Conservation (phyloP, 2,329 filamentous ascomycete genomes). For the Teratosphaeria destructans region DNA sequence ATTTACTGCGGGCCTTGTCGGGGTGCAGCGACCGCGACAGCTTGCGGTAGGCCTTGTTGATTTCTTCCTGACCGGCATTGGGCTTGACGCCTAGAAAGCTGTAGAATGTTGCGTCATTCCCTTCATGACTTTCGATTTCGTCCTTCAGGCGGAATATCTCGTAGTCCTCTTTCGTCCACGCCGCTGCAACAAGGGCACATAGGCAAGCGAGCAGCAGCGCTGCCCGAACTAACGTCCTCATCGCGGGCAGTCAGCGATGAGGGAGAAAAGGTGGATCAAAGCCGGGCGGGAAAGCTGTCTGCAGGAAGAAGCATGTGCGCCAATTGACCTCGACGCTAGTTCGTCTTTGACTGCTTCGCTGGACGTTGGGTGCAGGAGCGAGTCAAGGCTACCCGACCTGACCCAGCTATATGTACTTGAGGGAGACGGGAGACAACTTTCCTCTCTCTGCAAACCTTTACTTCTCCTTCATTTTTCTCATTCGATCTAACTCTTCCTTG, state of each 20-base stretch:
- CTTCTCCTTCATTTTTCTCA: not conserved
- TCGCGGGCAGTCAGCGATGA: conserved; percentile 33
- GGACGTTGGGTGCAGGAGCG: not conserved
- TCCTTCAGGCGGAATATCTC: conserved; percentile 95
- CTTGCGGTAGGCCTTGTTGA: conserved; percentile 90
- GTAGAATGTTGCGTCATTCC: conserved; percentile 77
- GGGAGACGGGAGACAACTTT: not conserved
- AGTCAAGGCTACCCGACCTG: not conserved
- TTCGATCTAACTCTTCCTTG: not conserved
- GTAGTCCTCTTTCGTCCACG: conserved; percentile 89
- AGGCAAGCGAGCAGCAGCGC: conserved; percentile 58
- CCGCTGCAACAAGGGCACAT: conserved; percentile 49
- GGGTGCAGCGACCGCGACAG: conserved; percentile 76
- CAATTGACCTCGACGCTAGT: not conserved
- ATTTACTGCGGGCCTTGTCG: conserved; percentile 85
- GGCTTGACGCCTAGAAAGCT: conserved; percentile 71
- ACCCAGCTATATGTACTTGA: not conserved
- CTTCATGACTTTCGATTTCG: conserved; percentile 68
- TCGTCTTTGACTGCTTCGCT: not conserved
- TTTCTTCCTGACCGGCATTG: conserved; percentile 69
- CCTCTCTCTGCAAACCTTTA: not conserved
- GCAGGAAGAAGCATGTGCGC: not conserved
- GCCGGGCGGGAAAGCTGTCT: not conserved
- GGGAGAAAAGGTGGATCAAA: not conserved
- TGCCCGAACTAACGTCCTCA: conserved; percentile 58